phyloP scores from a whole-genome alignment of 805 yeast genomes.

The Teunomyces barrocoloradensis region DNA sequence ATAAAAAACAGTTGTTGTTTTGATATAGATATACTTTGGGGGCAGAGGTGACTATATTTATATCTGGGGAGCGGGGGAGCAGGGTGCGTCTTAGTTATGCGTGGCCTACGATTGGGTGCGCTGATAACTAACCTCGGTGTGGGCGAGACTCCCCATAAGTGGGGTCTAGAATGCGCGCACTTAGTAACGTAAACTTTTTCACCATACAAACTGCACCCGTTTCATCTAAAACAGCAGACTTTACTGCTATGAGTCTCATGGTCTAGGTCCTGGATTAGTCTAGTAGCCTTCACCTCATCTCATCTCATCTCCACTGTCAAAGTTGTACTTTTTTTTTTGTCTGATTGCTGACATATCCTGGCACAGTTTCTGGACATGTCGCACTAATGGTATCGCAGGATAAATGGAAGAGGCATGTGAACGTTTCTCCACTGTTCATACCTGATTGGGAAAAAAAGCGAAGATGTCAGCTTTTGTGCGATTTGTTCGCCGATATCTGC shows the following conservation, averaged over 20 bases:
- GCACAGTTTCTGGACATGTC: not conserved
- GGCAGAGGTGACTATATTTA: not conserved
- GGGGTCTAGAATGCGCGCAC: not conserved
- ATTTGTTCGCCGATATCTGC: not conserved
- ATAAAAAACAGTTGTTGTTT: not conserved
- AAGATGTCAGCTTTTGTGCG: not conserved
- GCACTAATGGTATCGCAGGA: not conserved
- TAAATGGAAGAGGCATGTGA: not conserved
- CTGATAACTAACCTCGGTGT: slow-evolving; percentile 3
- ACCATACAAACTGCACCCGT: too few species aligned
- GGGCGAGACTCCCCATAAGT: not conserved
- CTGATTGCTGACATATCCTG: not conserved
- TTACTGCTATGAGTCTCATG: too few species aligned
- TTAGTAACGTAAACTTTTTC: not conserved
- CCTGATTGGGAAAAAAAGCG: not conserved
- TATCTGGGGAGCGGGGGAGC: not conserved
- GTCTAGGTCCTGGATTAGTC: too few species aligned
- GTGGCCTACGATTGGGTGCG: slow-evolving; percentile 3
- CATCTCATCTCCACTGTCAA: too few species aligned
- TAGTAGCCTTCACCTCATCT: too few species aligned
- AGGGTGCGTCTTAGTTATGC: not conserved
- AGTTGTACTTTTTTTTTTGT: too few species aligned
- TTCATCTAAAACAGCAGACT: too few species aligned
- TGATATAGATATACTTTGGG: not conserved
- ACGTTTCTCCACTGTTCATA: slow-evolving; percentile 1